Evolutionary conservation across 2,329 filamentous ascomycete genomes (phyloP).

Genomic region (Fusarium devonianum): DNA sequence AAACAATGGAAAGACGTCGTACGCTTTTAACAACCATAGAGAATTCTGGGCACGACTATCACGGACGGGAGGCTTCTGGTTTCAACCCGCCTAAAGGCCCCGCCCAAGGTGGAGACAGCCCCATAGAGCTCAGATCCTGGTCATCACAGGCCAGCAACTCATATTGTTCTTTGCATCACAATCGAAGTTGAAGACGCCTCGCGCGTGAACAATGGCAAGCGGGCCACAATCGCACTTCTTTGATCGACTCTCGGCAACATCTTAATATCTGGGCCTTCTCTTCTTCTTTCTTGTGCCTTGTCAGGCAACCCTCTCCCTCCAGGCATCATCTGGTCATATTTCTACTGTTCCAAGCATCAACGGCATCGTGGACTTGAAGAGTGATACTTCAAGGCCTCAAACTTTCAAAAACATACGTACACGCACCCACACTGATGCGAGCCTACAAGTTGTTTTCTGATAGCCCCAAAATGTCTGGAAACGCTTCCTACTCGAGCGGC

Average conservation of each 20-base stretch:
- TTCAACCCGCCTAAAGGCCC: neutral
- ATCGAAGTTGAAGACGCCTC: constrained; percentile 35
- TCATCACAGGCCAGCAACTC: constrained; percentile 31
- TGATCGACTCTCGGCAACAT: constrained; percentile 1
- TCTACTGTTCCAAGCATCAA: no score
- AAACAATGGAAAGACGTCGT: no score
- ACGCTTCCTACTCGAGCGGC: constrained; percentile 4
- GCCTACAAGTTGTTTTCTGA: constrained; percentile 25
- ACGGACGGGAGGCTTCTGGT: no score
- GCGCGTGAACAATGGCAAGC: constrained; percentile 32
- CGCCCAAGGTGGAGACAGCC: constrained; percentile 19
- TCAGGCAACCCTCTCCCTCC: neutral
- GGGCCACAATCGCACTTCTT: no score
- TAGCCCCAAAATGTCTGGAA: constrained; percentile 25
- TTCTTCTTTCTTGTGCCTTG: constrained; percentile 4
- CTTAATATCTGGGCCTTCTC: neutral
- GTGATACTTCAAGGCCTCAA: neutral
- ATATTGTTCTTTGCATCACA: constrained; percentile 43
- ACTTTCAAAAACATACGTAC: neutral
- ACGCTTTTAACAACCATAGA: no score
- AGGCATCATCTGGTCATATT: no score
- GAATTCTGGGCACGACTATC: no score
- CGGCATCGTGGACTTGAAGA: neutral
- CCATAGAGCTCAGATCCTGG: constrained; percentile 11
- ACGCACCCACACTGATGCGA: constrained; percentile 12